Percentiles rank a stretch among this genome's conserved stretches.
Conservation (phyloP, 1,284 basidiomycete species). For the Papiliotrema laurentii region DNA sequence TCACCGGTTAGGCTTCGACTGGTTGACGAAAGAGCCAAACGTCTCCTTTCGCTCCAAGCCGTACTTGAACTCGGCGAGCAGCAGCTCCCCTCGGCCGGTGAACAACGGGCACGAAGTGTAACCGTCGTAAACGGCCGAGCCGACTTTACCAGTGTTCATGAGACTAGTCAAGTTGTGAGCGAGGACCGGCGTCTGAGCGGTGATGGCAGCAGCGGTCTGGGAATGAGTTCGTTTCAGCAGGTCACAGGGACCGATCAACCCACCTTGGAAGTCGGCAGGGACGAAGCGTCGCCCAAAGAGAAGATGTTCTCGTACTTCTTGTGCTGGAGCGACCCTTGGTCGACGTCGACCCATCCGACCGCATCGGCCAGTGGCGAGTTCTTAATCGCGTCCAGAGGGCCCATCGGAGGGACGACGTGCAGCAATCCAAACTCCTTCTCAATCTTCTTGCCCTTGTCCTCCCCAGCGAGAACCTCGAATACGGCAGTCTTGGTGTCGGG, state of each 20-base stretch:
- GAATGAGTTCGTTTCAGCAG: not conserved
- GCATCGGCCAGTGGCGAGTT: slow-evolving; percentile 69
- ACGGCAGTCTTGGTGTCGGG: slow-evolving; percentile 66
- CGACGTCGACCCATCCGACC: slow-evolving; percentile 82
- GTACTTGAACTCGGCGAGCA: slow-evolving; percentile 84
- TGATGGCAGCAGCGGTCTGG: slow-evolving; percentile 85
- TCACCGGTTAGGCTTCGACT: slow-evolving; percentile 56
- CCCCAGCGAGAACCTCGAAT: slow-evolving; percentile 68
- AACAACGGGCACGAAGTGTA: slow-evolving; percentile 57
- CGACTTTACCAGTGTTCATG: slow-evolving; percentile 65
- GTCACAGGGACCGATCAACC: slow-evolving; percentile 5
- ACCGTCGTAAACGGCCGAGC: slow-evolving; percentile 67
- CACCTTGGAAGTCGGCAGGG: slow-evolving; percentile 81
- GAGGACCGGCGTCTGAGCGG: slow-evolving; percentile 85
- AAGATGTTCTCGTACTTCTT: slow-evolving; percentile 79
- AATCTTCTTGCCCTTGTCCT: slow-evolving; percentile 53
- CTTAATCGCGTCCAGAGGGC: slow-evolving; percentile 78
- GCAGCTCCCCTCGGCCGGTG: slow-evolving; percentile 56
- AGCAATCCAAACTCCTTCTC: slow-evolving; percentile 75
- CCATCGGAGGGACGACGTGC: slow-evolving; percentile 89
- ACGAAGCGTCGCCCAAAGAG: slow-evolving; percentile 83
- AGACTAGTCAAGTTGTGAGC: slow-evolving; percentile 79
- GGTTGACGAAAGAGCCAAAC: slow-evolving; percentile 65
- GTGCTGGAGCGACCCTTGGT: slow-evolving; percentile 75
- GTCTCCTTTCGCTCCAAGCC: slow-evolving; percentile 80